Evolutionary conservation across 2,329 filamentous ascomycete genomes (phyloP).

Genomic region (Verticillium dahliae): DNA sequence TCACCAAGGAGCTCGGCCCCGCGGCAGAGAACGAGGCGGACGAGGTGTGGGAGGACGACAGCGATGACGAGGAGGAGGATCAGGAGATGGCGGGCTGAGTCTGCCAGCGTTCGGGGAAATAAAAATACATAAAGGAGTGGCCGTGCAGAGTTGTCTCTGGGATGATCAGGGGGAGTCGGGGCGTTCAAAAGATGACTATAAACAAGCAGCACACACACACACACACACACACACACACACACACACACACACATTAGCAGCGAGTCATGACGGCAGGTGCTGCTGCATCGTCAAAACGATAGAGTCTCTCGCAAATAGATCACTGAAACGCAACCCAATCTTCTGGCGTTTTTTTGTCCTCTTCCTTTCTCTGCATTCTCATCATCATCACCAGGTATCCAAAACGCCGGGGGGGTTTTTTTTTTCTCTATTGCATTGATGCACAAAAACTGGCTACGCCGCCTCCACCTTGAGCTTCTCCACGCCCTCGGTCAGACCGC

Average conservation of each 20-base stretch:
- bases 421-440: neutral
- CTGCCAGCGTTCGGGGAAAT: slow-evolving; percentile 7
- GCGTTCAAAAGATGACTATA: neutral
- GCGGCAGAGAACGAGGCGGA: slow-evolving; percentile 48
- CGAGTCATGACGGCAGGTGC: neutral
- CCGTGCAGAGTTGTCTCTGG: slow-evolving; percentile 13
- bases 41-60: slow-evolving; percentile 47
- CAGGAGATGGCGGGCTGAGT: slow-evolving; percentile 45
- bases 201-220: neutral
- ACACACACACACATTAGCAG: neutral
- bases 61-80: slow-evolving; percentile 38
- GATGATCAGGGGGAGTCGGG: neutral
- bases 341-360: no score
- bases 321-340: neutral
- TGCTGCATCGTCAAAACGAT: neutral
- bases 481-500: slow-evolving; percentile 53
- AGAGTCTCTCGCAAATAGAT: neutral
- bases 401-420: neutral
- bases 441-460: neutral
- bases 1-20: slow-evolving; percentile 60
- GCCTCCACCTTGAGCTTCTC: slow-evolving; percentile 68
- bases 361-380: no score
- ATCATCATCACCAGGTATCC: no score
- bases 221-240: neutral
- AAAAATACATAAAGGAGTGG: slow-evolving; percentile 1